A percentile compares a stretch with the other conserved stretches of the same genome.
Conservation (phyloP, 495 filamentous ascomycete species). For the Penicillium flavigenum region DNA sequence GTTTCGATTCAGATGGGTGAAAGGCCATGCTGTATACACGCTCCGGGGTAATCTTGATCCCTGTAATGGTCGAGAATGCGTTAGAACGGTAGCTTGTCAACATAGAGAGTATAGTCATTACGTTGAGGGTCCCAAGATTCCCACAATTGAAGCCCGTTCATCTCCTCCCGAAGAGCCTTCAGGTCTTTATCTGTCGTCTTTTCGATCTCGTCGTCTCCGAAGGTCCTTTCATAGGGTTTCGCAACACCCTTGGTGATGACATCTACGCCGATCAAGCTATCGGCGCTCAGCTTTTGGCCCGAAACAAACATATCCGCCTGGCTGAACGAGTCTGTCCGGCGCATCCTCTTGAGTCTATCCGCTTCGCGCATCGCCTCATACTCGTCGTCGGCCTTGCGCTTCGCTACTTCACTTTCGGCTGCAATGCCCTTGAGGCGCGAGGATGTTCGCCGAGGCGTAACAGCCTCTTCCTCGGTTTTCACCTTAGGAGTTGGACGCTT, state of each 20-base stretch:
- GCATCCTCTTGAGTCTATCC: conserved; percentile 66
- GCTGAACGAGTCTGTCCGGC: conserved; percentile 68
- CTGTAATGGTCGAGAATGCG: conserved; percentile 37
- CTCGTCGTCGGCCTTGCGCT: conserved; percentile 78
- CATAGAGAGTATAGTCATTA: conserved; percentile 35
- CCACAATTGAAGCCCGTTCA: conserved; percentile 78
- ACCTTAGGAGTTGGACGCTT: conserved; percentile 51
- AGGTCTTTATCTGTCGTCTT: conserved; percentile 76
- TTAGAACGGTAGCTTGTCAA: conserved; percentile 7
- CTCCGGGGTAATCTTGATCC: conserved; percentile 91
- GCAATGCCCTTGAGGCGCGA: conserved; percentile 65
- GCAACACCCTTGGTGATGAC: conserved; percentile 66
- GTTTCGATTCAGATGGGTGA: conserved; percentile 81
- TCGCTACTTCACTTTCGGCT: conserved; percentile 70
- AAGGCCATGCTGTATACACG: conserved; percentile 85
- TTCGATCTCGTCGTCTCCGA: conserved; percentile 76
- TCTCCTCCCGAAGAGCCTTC: conserved; percentile 72
- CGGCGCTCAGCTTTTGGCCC: conserved; percentile 61
- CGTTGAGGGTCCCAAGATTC: conserved; percentile 76
- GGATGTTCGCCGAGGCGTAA: conserved; percentile 59
- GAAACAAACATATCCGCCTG: conserved; percentile 77
- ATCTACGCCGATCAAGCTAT: conserved; percentile 47
- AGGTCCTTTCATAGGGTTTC: conserved; percentile 76
- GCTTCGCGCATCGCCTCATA: conserved; percentile 58
- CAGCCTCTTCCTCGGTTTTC: conserved; percentile 45